phyloP scores from a whole-genome alignment of 73 alveolate species.

The Tetrahymena borealis region DNA sequence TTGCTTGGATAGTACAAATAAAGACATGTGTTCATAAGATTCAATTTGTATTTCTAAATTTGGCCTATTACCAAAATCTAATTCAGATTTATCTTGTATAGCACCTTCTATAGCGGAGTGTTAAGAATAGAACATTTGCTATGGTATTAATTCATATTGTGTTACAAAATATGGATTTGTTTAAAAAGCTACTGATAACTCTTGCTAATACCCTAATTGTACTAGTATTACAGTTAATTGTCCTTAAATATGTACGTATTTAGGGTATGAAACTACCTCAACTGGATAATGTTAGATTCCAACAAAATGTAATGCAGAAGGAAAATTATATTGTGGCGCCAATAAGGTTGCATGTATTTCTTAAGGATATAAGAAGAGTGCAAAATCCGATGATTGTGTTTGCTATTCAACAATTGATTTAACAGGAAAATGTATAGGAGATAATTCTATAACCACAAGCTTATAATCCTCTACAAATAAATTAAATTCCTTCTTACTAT shows the following conservation, averaged over 20 bases:
- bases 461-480: not conserved
- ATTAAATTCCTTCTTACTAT: too few species aligned
- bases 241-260: not conserved
- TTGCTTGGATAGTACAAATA: not conserved
- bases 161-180: not conserved
- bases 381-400: not conserved
- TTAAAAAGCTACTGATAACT: not conserved
- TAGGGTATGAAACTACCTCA: not conserved
- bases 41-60: not conserved
- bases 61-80: not conserved
- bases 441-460: not conserved
- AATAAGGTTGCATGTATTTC: not conserved
- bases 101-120: not conserved
- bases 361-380: not conserved
- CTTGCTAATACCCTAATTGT: not conserved
- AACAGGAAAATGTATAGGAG: not conserved
- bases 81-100: not conserved
- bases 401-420: not conserved
- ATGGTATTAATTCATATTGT: not conserved
- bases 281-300: not conserved
- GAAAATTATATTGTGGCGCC: not conserved
- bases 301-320: not conserved
- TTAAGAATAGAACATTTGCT: not conserved
- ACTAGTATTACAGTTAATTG: not conserved
- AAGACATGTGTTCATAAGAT: not conserved